Conservation (phyloP, 805 yeast genomes). For the Candida odintsovae region DNA sequence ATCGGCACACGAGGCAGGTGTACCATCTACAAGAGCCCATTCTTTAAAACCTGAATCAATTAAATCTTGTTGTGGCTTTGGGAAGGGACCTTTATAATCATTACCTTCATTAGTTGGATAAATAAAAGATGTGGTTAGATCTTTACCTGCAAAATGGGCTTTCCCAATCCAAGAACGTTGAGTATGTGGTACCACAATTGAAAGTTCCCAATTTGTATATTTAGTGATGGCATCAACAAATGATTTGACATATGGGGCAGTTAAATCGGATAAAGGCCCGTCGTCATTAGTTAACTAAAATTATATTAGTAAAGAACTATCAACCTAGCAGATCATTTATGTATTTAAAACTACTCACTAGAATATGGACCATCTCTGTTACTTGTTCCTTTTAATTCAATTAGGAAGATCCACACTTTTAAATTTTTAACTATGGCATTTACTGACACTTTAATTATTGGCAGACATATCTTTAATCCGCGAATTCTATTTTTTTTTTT, state of each 20-base stretch:
- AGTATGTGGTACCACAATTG: constrained; percentile 74
- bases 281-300: constrained; percentile 80
- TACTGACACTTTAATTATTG: background rate
- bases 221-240: constrained; percentile 63
- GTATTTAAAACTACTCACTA: constrained; percentile 1
- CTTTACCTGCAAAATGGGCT: constrained; percentile 85
- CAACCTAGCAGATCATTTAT: background rate
- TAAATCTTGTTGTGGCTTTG: constrained; percentile 39
- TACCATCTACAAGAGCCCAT: constrained; percentile 86
- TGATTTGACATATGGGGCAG: constrained; percentile 82
- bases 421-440: background rate
- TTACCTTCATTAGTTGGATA: constrained; percentile 51
- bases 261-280: constrained; percentile 78
- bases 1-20: constrained; percentile 95
- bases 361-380: constrained; percentile 7
- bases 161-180: constrained; percentile 97
- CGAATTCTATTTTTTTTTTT: background rate
- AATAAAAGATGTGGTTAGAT: constrained; percentile 55
- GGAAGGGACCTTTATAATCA: constrained; percentile 64
- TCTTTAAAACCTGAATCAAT: constrained; percentile 43
- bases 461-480: background rate
- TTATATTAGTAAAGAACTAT: constrained; percentile 12
- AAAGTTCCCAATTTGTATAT: constrained; percentile 76
- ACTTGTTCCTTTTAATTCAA: too few relatives aligned
- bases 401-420: background rate